Evolutionary conservation across 2,329 filamentous ascomycete species (phyloP), one percentile per base, ranked within the genome.

Genomic region (Hypoxylon sp.): DNA sequence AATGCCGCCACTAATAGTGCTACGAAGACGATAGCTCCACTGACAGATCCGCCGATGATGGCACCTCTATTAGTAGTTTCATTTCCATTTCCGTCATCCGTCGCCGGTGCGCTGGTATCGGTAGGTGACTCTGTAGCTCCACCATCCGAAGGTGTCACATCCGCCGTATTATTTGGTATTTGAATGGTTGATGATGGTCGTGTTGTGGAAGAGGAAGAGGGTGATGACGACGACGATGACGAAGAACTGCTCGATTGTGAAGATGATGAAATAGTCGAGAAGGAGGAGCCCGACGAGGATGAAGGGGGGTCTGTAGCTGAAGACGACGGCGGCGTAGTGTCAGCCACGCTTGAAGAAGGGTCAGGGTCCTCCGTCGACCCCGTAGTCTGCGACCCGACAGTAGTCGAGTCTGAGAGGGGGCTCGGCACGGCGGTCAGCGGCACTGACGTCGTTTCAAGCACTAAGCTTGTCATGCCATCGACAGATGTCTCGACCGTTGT

Each of bases 41-140:
- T 78, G 35, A 86, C 75, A 13, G 77, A 78, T 10, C 81, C 83
- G 21, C 83, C 83, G 2, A 85, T 77, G 27, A 86, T 83, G 33
- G 79, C 79, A 1, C 80, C 81, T 0, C 77, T 78, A 31, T 67
- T 66, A 2, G 53, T 58, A 24, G 60, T 29, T 27, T 45, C 29
- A 11, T 42, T 40, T 37, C 46, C 29, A 11, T 42, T 40, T 37
- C 35, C 57, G 29, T 38, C 10, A 7, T n/a, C 43, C 26, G 45
- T n/a, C 31, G 52, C 17, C 17, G 58, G 47, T 10, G 55, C 42
- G 15, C 33, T 59, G 6, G 55, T 29, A 26, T 48, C 49, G 20
- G 51, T 41, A 11, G 55, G 23, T 10, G 45, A 10, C 40, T 35
- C 58, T 43, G 23, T 10, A 40, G 51, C 27, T 3, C 43, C n/a